These are phyloP conservation scores for Nemania bipapillata DNA, from an alignment of 2,329 filamentous ascomycete genomes.

Conservation along the genomic window DNA sequence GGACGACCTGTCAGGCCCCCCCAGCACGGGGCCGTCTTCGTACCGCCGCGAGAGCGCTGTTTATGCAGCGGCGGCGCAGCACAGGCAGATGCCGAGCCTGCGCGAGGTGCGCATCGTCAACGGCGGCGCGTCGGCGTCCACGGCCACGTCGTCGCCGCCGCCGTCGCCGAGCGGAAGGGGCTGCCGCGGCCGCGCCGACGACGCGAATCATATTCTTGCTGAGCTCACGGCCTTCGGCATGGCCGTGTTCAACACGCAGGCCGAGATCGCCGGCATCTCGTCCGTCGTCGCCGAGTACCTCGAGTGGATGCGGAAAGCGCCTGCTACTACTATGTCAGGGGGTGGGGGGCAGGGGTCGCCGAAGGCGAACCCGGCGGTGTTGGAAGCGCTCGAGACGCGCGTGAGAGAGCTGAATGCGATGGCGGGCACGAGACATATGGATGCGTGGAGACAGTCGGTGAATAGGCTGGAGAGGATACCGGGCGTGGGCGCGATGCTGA, in stretches of 20 bases:
- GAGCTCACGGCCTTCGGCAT: conserved; percentile 43
- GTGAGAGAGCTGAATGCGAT: conserved; percentile 39
- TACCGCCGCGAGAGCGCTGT: conserved; percentile 35
- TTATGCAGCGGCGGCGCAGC: no score
- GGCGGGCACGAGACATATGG: conserved; percentile 36
- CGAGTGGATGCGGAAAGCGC: conserved; percentile 41
- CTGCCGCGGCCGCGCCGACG: conserved; percentile 28
- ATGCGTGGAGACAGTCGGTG: conserved; percentile 40
- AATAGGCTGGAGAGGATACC: conserved; percentile 35
- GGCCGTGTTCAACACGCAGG: conserved; percentile 43
- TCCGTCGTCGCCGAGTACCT: conserved; percentile 44
- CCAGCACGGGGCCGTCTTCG: conserved; percentile 27
- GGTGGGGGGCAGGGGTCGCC: background rate
- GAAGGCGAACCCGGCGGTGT: conserved; percentile 33
- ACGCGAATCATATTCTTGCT: conserved; percentile 41
- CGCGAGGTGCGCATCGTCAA: conserved; percentile 39
- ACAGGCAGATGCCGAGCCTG: conserved; percentile 38
- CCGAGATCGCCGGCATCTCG: conserved; percentile 43
- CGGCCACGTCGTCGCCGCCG: conserved; percentile 34
- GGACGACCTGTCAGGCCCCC: conserved; percentile 33
- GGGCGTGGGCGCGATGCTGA: conserved; percentile 40
- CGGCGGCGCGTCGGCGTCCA: conserved; percentile 35
- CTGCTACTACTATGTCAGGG: no score
- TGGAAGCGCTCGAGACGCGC: conserved; percentile 41
- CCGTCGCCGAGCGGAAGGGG: conserved; percentile 34